Evolutionary conservation across 768 basidiomycete species (phyloP).

Genomic region (Sporobolomyces phaffii): DNA sequence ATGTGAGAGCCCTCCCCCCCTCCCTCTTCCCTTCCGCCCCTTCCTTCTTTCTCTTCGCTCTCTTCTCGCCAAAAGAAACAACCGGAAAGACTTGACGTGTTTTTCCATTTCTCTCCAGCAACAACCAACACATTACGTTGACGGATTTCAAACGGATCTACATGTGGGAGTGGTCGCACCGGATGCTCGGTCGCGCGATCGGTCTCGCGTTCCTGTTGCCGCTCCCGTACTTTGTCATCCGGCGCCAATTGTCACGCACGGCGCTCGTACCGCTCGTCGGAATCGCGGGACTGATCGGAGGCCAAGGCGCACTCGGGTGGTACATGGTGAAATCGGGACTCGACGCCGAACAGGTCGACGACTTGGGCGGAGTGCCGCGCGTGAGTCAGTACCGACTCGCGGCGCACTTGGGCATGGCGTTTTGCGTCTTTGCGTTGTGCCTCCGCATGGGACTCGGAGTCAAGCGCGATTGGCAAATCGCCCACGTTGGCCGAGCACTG

Average conservation of each 20-base stretch:
- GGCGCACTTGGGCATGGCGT: slow-evolving; percentile 84
- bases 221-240: slow-evolving; percentile 40
- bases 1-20: slow-evolving; percentile 57
- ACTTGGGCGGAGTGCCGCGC: slow-evolving; percentile 77
- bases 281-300: slow-evolving; percentile 75
- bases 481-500: slow-evolving; percentile 44
- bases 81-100: too few relatives aligned
- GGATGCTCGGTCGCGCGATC: slow-evolving; percentile 80
- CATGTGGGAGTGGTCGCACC: slow-evolving; percentile 97
- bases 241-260: slow-evolving; percentile 59
- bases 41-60: too few relatives aligned
- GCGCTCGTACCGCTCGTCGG: slow-evolving; percentile 63
- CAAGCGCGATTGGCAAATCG: slow-evolving; percentile 70
- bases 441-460: slow-evolving; percentile 67
- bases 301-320: slow-evolving; percentile 91
- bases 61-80: too few relatives aligned
- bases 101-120: slow-evolving; percentile 54
- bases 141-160: slow-evolving; percentile 93
- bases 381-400: slow-evolving; percentile 96
- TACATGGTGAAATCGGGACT: slow-evolving; percentile 99
- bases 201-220: slow-evolving; percentile 66
- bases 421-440: slow-evolving; percentile 91
- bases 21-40: too few relatives aligned
- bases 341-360: slow-evolving; percentile 70
- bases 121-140: slow-evolving; percentile 80